Evolutionary conservation across 2,329 filamentous ascomycete genomes (phyloP), one percentile per base, ranked within the genome.

Genomic region (Myrmaecium sp.): DNA sequence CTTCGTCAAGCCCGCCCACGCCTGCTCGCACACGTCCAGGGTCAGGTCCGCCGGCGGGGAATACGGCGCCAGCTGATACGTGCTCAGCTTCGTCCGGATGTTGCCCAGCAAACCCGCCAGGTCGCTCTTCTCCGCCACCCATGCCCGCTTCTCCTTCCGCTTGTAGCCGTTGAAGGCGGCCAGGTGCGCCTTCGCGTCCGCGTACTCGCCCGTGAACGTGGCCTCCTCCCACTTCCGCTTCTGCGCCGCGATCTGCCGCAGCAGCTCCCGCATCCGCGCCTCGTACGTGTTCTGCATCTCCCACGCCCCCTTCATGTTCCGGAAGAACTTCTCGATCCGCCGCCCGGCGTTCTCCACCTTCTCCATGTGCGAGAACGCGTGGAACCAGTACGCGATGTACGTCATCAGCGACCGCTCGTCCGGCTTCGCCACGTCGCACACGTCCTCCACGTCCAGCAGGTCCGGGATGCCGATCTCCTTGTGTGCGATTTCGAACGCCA

Each of bases 331-430:
- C 58, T 98, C 89, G 4, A 98, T 89, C 39, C 89, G 71, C 33
- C 89, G 71, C 4, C 89, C 89, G 4, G 89, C 89, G 48, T 98
- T 98, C 54, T 98, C 89, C 6, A 98, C 89, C 49, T 86, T 79
- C 57, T 98, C 89, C 74, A 98, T 91, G 46, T 95, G 86, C 16
- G 86, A 95, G 51, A 98, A 98, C 41, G 89, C 89, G 49, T 98
- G 89, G 66, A 98, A 98, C 89, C 89, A 98, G 61, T 98, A 98
- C 36, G 89, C 89, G 42, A 98, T 98, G 53, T 98, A 98, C 1
- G 89, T 98, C 89, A 98, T 98, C 48, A 98, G 65, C 50, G 80
- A 91, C 41, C 82, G 75, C 55, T 98, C 89, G 49, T 98, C 89
- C 14, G 89, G 89, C 57, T 89, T 91, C 14, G 83, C 69, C 15